Base-by-base conservation (phyloP, 2,329 filamentous ascomycete genomes). In the Pseudogymnoascus sp. region DNA sequence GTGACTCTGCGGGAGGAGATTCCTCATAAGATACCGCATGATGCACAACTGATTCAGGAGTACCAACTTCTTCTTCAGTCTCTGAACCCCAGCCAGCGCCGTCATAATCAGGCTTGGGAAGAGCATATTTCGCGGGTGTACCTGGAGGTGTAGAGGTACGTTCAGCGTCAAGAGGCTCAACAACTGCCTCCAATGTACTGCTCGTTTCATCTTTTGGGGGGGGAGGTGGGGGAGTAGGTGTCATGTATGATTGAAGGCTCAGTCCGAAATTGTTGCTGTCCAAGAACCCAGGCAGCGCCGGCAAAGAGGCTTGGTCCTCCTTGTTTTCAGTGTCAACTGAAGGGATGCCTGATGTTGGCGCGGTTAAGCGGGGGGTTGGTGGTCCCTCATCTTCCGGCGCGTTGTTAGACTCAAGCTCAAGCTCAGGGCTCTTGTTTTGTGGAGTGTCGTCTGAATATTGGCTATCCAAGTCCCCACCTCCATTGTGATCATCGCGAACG, bases 31-130 rank as follows among this genome's bases (percentile, higher is more conserved):
- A 69, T 59, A 90, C 74, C 1, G 86, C 85, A 70, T 92, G 90
- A 66, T 90, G 89, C 67, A 97, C 93, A 21, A 97, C 92, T 5
- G 93, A 97, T 60, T 92, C 90, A 12, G 93, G 92, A 6, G 91
- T 95, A 35, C 85, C 84, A 8, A 85, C 85, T 66, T 88, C 86
- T 1, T 82, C 79, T 62, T 78, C 81, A 59, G 83, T 81, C 33
- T 82, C 78, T 21, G 80, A 77, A 7, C 83, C 82, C 82, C 84
- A 84, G 61, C 84, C 81, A 63, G 84, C 78, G 64, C 88, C 82
- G 69, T 87, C 80, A 71, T 89, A 87, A 64, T 85, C 84, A 28
- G 79, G 84, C 75, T 81, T 89, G 40, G 82, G 81, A 11, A 82
- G 71, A 10, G 71, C 73, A 63, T 77, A 74, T 56, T 56, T 56